Conservation (phyloP, 176 grass and related monocot genomes). For the Triticum dicoccoides region DNA sequence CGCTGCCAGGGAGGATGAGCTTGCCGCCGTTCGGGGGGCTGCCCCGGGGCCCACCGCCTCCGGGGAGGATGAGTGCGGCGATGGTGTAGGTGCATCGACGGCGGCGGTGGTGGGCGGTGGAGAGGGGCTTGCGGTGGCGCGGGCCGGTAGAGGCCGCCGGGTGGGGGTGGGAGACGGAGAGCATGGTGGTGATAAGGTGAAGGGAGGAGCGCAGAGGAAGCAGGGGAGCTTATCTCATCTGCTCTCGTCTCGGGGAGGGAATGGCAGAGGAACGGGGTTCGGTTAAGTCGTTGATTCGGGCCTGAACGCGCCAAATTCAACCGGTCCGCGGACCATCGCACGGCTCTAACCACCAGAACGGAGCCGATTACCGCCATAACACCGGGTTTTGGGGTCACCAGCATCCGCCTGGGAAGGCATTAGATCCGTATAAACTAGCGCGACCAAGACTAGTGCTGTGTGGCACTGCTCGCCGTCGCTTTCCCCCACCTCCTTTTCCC, state of each 20-base stretch:
- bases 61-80: conserved; percentile 29
- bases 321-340: too few species aligned
- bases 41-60: conserved; percentile 2
- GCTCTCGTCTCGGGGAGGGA: not conserved
- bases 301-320: too few species aligned
- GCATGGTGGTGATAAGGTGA: conserved; percentile 45
- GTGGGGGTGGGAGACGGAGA: conserved; percentile 52
- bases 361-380: too few species aligned
- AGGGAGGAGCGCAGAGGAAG: not conserved
- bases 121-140: not conserved
- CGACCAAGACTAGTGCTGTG: not conserved
- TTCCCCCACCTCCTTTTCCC: not conserved
- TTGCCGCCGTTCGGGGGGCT: not conserved
- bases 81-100: conserved; percentile 25
- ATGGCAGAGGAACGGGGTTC: not conserved
- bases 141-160: conserved; percentile 9
- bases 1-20: conserved; percentile 26
- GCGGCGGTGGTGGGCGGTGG: not conserved
- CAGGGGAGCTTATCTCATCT: conserved; percentile 32
- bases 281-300: too few species aligned
- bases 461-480: not conserved
- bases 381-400: not conserved
- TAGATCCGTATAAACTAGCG: not conserved
- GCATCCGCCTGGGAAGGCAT: not conserved
- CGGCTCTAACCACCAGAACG: too few species aligned